Conservation (phyloP, 106 monocot species). For the Phalaenopsis aphrodite region DNA sequence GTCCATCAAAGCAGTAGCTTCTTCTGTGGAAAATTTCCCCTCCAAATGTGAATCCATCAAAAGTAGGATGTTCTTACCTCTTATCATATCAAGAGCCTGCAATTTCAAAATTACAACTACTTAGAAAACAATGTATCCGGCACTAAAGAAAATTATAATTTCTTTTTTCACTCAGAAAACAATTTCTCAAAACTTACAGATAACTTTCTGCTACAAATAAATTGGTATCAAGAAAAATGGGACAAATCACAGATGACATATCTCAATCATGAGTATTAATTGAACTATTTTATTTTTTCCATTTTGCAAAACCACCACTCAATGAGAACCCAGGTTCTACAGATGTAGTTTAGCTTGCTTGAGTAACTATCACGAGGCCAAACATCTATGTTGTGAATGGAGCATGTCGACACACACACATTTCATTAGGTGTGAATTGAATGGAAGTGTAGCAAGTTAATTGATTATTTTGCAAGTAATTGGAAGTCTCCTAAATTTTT, state of each 20-base stretch:
- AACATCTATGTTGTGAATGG: no score
- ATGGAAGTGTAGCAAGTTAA: no score
- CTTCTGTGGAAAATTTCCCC: conserved; percentile 83
- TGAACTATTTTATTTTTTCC: no score
- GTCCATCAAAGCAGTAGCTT: conserved; percentile 71
- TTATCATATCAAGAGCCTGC: conserved; percentile 97
- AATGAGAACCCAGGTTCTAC: no score
- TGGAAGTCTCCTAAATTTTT: no score
- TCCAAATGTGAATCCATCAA: conserved; percentile 98
- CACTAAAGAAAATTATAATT: neutral
- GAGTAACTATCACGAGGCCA: no score
- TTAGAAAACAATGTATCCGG: neutral
- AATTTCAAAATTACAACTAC: neutral
- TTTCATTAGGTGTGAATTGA: no score
- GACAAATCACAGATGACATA: neutral
- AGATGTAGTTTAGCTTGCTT: no score
- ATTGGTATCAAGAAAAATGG: neutral
- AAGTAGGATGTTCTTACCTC: conserved; percentile 56
- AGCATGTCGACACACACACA: no score
- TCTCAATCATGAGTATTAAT: neutral
- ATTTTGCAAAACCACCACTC: no score
- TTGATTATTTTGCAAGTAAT: no score
- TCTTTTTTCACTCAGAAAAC: neutral
- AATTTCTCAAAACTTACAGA: neutral
- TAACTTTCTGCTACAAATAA: neutral